Evolutionary conservation across 495 filamentous ascomycete species (phyloP).

Genomic region (Aspergillus panamensis): DNA sequence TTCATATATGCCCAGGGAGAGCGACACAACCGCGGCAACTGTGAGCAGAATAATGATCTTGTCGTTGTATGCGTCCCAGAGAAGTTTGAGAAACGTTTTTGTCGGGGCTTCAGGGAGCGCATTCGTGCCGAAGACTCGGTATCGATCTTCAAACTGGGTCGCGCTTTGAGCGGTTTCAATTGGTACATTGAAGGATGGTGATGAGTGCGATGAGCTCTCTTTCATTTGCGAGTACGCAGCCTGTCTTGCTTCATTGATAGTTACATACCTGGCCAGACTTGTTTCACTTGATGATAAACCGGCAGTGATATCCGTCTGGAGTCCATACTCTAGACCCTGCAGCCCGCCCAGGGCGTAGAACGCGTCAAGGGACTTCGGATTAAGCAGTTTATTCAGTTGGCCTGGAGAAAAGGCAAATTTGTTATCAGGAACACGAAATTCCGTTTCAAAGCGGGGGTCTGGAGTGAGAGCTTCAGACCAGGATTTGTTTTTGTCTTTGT

Average conservation of each 20-base stretch:
- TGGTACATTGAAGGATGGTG: no score
- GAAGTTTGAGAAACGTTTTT: constrained; percentile 64
- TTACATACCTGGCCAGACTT: constrained; percentile 51
- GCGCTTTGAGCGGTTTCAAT: no score
- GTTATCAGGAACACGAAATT: constrained; percentile 62
- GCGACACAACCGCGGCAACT: constrained; percentile 68
- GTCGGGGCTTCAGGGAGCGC: constrained; percentile 69
- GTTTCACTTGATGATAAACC: constrained; percentile 67
- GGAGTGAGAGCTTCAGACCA: constrained; percentile 58
- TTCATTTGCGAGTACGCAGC: no score
- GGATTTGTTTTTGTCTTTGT: background rate
- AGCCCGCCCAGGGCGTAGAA: constrained; percentile 67
- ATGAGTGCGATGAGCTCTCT: no score
- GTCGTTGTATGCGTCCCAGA: constrained; percentile 87
- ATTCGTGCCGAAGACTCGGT: constrained; percentile 71
- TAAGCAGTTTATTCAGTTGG: constrained; percentile 67
- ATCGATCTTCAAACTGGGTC: constrained; percentile 55
- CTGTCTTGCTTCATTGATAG: constrained; percentile 55
- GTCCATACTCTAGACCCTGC: constrained; percentile 56
- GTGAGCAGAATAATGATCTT: constrained; percentile 76
- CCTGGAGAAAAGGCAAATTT: constrained; percentile 70
- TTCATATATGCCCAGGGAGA: constrained; percentile 72
- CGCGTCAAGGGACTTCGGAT: constrained; percentile 68
- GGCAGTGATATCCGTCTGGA: constrained; percentile 61
- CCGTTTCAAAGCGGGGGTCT: constrained; percentile 58